phyloP scores from a whole-genome alignment of 441 rosid genomes.

The Codiaeum variegatum region DNA sequence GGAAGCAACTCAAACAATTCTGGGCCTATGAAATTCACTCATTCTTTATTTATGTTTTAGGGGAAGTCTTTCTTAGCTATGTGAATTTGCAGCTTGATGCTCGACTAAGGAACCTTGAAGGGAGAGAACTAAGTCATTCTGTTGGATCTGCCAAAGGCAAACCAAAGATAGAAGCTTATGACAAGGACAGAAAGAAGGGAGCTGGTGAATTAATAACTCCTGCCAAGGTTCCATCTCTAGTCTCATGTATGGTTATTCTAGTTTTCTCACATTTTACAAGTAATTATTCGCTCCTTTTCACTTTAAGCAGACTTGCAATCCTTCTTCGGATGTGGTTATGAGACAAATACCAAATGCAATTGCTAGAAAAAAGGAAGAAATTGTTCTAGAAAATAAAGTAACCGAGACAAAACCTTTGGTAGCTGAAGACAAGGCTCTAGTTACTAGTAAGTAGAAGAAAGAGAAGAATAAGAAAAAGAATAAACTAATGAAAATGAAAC shows the following conservation, averaged over 20 bases:
- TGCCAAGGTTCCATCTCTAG: slow-evolving; percentile 54
- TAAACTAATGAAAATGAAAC: slow-evolving; percentile 33
- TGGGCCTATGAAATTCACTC: background rate
- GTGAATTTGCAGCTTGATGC: slow-evolving; percentile 56
- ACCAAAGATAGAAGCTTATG: slow-evolving; percentile 80
- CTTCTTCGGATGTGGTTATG: slow-evolving; percentile 65
- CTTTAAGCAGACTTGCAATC: slow-evolving; percentile 61
- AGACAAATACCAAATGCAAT: slow-evolving; percentile 35
- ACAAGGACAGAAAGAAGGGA: slow-evolving; percentile 71
- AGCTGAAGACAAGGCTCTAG: slow-evolving; percentile 25
- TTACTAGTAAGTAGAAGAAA: slow-evolving; percentile 16
- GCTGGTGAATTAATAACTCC: slow-evolving; percentile 64
- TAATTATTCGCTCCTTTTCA: slow-evolving; percentile 13
- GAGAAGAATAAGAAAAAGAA: slow-evolving; percentile 28
- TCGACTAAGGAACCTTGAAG: slow-evolving; percentile 74
- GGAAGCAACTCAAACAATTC: slow-evolving; percentile 45
- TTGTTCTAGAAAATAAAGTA: slow-evolving; percentile 27
- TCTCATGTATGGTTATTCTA: background rate
- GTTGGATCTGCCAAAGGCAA: slow-evolving; percentile 91
- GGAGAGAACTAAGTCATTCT: slow-evolving; percentile 63
- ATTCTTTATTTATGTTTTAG: background rate
- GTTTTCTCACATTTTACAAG: slow-evolving; percentile 31
- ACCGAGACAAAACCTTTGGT: slow-evolving; percentile 16
- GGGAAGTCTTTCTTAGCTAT: background rate
- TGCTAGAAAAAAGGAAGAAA: slow-evolving; percentile 28